phyloP scores from a whole-genome alignment of 2,329 filamentous ascomycete species.

The Aspergillus brunneoviolaceus region DNA sequence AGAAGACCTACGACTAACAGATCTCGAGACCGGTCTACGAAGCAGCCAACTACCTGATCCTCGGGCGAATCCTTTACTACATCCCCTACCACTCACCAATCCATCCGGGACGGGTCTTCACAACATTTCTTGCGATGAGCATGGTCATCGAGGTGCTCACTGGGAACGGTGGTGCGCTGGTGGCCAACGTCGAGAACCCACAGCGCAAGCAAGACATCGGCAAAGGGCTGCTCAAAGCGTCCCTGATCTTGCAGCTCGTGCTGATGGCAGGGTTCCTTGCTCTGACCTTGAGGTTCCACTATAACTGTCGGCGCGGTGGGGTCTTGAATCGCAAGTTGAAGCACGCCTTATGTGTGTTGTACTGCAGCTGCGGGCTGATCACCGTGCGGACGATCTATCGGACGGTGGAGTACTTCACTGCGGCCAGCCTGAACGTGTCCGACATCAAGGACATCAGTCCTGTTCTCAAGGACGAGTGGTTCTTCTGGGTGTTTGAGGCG shows the following conservation, averaged over 20 bases:
- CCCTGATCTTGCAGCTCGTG: constrained; percentile 52
- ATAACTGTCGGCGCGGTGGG: constrained; percentile 38
- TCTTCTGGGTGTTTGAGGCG: constrained; percentile 57
- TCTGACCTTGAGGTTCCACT: constrained; percentile 49
- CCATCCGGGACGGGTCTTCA: constrained; percentile 59
- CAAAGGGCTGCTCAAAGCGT: constrained; percentile 49
- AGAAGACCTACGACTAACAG: neutral
- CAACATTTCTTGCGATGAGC: constrained; percentile 57
- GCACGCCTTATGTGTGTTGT: constrained; percentile 45
- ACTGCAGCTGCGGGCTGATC: constrained; percentile 48
- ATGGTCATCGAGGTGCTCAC: constrained; percentile 50
- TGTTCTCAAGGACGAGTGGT: constrained; percentile 47
- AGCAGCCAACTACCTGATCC: constrained; percentile 52
- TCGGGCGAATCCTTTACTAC: constrained; percentile 52
- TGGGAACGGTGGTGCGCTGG: constrained; percentile 51
- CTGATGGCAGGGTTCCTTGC: constrained; percentile 52
- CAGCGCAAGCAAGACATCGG: constrained; percentile 42
- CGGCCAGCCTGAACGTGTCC: constrained; percentile 33
- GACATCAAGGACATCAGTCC: constrained; percentile 37
- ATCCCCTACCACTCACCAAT: constrained; percentile 51
- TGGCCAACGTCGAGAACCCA: constrained; percentile 42
- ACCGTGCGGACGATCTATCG: constrained; percentile 49
- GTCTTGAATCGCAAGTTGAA: constrained; percentile 48
- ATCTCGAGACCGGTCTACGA: constrained; percentile 40
- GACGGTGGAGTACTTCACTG: constrained; percentile 50